Evolutionary conservation across 192 early-diverging fungal genomes (phyloP), one percentile per base, ranked within the genome.

Genomic region (Paraglomus brasilianum): DNA sequence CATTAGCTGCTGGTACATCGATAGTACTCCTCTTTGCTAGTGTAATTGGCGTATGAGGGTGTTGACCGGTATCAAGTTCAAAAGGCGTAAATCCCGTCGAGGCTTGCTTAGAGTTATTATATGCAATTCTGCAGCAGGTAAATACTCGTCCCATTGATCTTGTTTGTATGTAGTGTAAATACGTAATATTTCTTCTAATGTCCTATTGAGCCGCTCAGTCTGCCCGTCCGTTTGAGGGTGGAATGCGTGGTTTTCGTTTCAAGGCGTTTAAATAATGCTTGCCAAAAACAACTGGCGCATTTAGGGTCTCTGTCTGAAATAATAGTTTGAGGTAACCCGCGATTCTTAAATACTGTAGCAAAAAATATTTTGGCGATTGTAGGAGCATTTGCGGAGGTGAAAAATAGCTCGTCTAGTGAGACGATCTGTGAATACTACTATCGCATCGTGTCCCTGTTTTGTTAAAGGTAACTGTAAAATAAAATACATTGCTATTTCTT

Each of bases 41-140:
- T n/a, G n/a, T n/a, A n/a, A n/a, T n/a, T n/a, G n/a, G n/a, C n/a
- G n/a, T n/a, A n/a, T n/a, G n/a, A n/a, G n/a, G n/a, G n/a, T n/a
- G n/a, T n/a, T n/a, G n/a, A n/a, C n/a, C n/a, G n/a, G n/a, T n/a
- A n/a, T n/a, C n/a, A n/a, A n/a, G n/a, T n/a, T n/a, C n/a, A n/a
- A n/a, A 82, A 5, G 67, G 72, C 0, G 81, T 70, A 11, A 66
- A 49, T 1, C 62, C 63, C 8, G 74, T 81, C 6, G 70, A 60
- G 3, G 65, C 46, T 14, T 77, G 17, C 10, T 49, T 13, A 14
- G 81, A 43, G 53, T 83, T 80, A 60, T 87, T 89, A 76, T 83
- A 86, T 0, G 81, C 77, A 52, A 82, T 57, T 85, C 82, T 0
- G 72, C 75, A 3, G 73, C 22, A 0, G 75, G 73, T 2, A 86